These are phyloP conservation scores for Colletotrichum cuscutae DNA, from an alignment of 2,329 filamentous ascomycete species.

Conservation along the genomic window DNA sequence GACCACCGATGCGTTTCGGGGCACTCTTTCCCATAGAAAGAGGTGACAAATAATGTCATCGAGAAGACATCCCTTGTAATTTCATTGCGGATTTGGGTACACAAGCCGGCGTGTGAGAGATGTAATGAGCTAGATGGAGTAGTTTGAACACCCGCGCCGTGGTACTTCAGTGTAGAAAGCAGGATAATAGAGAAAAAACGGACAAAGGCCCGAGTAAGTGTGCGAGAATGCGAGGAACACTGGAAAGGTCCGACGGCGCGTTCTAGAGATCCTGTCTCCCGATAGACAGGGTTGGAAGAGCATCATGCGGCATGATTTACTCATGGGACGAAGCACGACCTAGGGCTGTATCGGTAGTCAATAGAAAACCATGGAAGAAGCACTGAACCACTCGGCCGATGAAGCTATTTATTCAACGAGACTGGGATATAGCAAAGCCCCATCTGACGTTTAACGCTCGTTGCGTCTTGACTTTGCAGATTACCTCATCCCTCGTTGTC, in stretches of 20 bases:
- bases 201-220: no score
- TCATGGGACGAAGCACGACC: slow-evolving; percentile 2
- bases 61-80: not conserved
- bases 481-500: no score
- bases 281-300: no score
- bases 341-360: not conserved
- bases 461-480: no score
- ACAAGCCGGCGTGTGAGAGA: not conserved
- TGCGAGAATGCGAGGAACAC: no score
- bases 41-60: not conserved
- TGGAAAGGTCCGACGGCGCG: no score
- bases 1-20: not conserved
- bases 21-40: not conserved
- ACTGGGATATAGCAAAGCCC: no score
- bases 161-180: not conserved
- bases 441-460: no score
- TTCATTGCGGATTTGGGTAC: not conserved
- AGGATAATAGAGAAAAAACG: not conserved
- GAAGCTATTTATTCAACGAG: no score
- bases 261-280: not conserved
- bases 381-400: not conserved
- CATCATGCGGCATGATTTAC: not conserved
- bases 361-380: not conserved
- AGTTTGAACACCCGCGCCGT: not conserved
- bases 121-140: not conserved